Conservation (phyloP, 352 stramenopile genomes). For the Phytophthora quininea region DNA sequence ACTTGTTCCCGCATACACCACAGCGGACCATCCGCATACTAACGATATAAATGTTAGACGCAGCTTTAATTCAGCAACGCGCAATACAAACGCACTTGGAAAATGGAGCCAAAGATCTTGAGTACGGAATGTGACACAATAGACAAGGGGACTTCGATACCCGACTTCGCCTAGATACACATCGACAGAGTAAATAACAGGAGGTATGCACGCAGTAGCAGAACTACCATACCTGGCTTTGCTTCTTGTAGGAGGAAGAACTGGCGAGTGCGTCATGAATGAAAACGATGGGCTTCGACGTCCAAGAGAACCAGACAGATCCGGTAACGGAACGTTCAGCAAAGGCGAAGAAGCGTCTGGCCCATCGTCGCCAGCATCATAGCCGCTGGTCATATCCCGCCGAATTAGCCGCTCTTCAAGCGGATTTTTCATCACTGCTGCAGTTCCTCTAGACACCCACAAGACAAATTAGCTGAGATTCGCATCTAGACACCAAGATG, state of each 20-base stretch:
- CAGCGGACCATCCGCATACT: conserved; percentile 98
- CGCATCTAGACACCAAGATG: not conserved
- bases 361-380: conserved; percentile 52
- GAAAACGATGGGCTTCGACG: conserved; percentile 57
- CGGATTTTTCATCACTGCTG: conserved; percentile 80
- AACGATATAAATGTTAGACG: not conserved
- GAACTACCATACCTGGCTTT: conserved; percentile 37
- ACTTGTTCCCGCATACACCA: conserved; percentile 96
- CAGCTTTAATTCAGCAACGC: not conserved
- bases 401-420: conserved; percentile 39
- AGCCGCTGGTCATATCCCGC: conserved; percentile 45
- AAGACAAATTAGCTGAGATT: not conserved
- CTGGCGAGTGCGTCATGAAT: conserved; percentile 30
- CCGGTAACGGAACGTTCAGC: conserved; percentile 32
- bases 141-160: conserved; percentile 87
- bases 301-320: conserved; percentile 41
- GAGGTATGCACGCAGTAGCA: not conserved
- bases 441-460: conserved; percentile 58
- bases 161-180: conserved; percentile 42
- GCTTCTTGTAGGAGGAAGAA: conserved; percentile 21
- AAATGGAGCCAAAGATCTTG: conserved; percentile 94
- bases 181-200: not conserved
- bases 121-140: conserved; percentile 97
- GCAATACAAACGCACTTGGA: conserved; percentile 74
- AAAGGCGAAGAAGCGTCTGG: conserved; percentile 44